A percentile compares a stretch with the other conserved stretches of the same genome.
Evolutionary conservation across 176 grass and related monocot species (phyloP).

Genomic region (Guadua angustifolia): DNA sequence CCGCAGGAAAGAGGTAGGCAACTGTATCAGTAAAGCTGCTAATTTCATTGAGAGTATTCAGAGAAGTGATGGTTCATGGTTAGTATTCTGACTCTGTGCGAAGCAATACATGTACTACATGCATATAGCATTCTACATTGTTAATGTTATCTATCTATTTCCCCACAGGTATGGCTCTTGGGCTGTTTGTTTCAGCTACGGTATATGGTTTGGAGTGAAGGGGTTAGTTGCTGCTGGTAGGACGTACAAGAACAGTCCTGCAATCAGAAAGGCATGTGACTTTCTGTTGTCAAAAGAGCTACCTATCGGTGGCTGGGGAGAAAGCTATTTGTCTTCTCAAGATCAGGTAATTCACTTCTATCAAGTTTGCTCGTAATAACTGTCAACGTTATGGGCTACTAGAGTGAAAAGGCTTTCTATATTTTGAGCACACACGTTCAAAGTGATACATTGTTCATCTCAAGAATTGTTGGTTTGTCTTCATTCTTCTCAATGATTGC

Average conservation of each 20-base stretch:
- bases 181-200: constrained; percentile 97
- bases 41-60: constrained; percentile 78
- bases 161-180: constrained; percentile 83
- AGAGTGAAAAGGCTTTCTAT: background rate
- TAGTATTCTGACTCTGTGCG: constrained; percentile 28
- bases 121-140: constrained; percentile 19
- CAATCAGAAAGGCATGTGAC: constrained; percentile 76
- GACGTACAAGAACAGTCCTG: constrained; percentile 65
- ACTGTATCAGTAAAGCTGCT: constrained; percentile 76
- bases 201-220: constrained; percentile 90
- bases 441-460: background rate
- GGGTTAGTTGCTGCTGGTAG: constrained; percentile 78
- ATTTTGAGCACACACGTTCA: background rate
- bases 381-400: background rate
- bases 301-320: constrained; percentile 91
- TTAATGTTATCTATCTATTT: constrained; percentile 38
- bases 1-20: constrained; percentile 68
- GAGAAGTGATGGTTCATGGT: constrained; percentile 84
- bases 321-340: constrained; percentile 97
- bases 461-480: background rate
- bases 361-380: constrained; percentile 10
- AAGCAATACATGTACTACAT: background rate
- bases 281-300: constrained; percentile 92
- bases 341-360: constrained; percentile 65
- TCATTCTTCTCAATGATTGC: background rate